Conservation (phyloP, 106 monocot genomes). For the Dioscorea dumetorum region DNA sequence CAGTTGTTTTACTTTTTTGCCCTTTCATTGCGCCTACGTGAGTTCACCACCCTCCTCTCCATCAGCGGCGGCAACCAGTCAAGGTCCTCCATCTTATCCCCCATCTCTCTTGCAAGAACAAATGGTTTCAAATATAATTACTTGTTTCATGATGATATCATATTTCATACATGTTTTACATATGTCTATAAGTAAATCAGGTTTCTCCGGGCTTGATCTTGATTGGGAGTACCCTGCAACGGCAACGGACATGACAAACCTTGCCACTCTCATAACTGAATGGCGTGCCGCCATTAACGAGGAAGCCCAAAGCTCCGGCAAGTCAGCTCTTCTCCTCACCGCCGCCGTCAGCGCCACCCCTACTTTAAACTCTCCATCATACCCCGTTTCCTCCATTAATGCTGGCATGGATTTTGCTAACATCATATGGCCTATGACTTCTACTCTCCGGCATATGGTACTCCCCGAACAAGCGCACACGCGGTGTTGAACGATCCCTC, state of each 20-base stretch:
- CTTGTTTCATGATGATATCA: too few species aligned
- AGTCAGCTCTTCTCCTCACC: constrained; percentile 7
- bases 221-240: constrained; percentile 24
- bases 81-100: not conserved
- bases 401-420: constrained; percentile 16
- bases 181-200: too few species aligned
- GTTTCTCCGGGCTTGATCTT: constrained; percentile 11
- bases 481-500: constrained; percentile 15
- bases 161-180: too few species aligned
- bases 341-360: constrained; percentile 15
- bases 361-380: not conserved
- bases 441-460: constrained; percentile 4
- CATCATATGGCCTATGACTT: constrained; percentile 29
- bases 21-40: too few species aligned
- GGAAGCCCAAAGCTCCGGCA: constrained; percentile 3
- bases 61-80: constrained; percentile 10
- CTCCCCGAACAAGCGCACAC: not conserved
- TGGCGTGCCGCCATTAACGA: constrained; percentile 7
- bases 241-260: constrained; percentile 13
- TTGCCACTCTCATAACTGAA: constrained; percentile 8
- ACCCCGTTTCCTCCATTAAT: constrained; percentile 1
- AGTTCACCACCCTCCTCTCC: constrained; percentile 11
- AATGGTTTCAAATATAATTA: too few species aligned
- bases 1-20: too few species aligned
- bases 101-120: constrained; percentile 4